A percentile compares a stretch with the other conserved stretches of the same genome.
Conservation (phyloP, 192 early-diverging fungal genomes). For the Rhizoclosmatium sp. region DNA sequence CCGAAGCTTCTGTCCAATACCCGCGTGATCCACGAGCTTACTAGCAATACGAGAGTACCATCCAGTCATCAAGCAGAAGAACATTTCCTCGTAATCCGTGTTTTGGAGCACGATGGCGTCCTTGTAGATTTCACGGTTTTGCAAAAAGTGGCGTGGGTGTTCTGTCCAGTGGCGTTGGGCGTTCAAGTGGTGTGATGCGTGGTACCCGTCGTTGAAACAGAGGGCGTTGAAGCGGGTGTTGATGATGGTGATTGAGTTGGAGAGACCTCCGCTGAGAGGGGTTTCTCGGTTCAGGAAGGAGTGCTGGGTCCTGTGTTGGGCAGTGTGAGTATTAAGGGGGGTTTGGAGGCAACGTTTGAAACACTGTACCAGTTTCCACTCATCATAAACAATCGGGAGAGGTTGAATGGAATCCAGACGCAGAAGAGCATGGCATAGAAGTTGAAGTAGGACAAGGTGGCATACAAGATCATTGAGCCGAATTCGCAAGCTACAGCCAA, state of each 20-base stretch:
- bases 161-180: conserved; percentile 53
- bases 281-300: conserved; percentile 47
- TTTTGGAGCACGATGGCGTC: conserved; percentile 44
- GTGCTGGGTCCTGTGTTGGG: conserved; percentile 42
- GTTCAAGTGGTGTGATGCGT: conserved; percentile 58
- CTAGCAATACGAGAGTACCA: conserved; percentile 43
- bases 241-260: conserved; percentile 49
- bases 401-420: conserved; percentile 42
- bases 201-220: conserved; percentile 57
- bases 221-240: conserved; percentile 44
- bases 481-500: conserved; percentile 29
- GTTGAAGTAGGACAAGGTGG: conserved; percentile 29
- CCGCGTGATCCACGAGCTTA: conserved; percentile 39
- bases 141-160: conserved; percentile 50
- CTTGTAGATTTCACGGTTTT: conserved; percentile 30
- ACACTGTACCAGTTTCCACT: conserved; percentile 47
- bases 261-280: conserved; percentile 43
- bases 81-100: conserved; percentile 45
- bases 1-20: background rate
- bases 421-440: conserved; percentile 28
- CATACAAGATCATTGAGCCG: conserved; percentile 13
- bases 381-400: conserved; percentile 54
- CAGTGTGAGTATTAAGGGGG: background rate
- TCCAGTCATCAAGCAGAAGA: conserved; percentile 40
- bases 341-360: background rate